phyloP scores from a whole-genome alignment of 805 yeast genomes.

The Candida palmyrensis region DNA sequence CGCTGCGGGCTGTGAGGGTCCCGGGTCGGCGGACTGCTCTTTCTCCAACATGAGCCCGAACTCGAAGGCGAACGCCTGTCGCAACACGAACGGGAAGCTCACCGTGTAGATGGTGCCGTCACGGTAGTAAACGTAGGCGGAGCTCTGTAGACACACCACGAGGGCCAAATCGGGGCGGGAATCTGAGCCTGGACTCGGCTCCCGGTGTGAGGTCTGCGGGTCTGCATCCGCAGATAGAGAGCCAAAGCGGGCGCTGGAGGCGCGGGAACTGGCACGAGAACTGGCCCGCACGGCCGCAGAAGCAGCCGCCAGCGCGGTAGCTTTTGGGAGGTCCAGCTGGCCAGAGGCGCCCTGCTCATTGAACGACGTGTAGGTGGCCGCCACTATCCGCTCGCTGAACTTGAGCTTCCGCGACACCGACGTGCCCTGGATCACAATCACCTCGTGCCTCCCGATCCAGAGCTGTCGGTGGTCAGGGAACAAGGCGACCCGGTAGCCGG shows the following conservation, averaged over 20 bases:
- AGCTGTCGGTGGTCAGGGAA: slow-evolving; percentile 27
- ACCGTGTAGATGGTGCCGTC: slow-evolving; percentile 57
- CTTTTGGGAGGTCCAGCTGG: too few relatives aligned
- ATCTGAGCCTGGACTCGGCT: slow-evolving; percentile 2
- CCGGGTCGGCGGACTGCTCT: slow-evolving; percentile 12
- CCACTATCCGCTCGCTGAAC: slow-evolving; percentile 47
- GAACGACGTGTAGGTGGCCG: slow-evolving; percentile 61
- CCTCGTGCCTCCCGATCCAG: slow-evolving; percentile 32
- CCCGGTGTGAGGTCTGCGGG: too few relatives aligned
- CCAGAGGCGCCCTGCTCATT: slow-evolving; percentile 13
- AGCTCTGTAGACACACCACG: slow-evolving; percentile 56
- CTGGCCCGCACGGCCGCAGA: too few relatives aligned
- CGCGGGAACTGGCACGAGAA: slow-evolving; percentile 2
- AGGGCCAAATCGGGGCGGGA: slow-evolving; percentile 28
- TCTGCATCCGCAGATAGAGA: slow-evolving; percentile 11
- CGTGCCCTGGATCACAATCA: slow-evolving; percentile 41
- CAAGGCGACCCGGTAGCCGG: slow-evolving; percentile 13
- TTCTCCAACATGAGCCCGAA: slow-evolving; percentile 66
- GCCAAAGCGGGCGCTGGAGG: neutral
- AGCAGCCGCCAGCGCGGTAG: too few relatives aligned
- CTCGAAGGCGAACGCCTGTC: slow-evolving; percentile 57
- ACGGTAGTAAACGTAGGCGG: slow-evolving; percentile 56
- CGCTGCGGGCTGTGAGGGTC: slow-evolving; percentile 14
- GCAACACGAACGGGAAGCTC: slow-evolving; percentile 65
- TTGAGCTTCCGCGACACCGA: slow-evolving; percentile 43